Evolutionary conservation across 371 early-diverging fungal genomes (phyloP).

Genomic region (Entomophthora muscae): DNA sequence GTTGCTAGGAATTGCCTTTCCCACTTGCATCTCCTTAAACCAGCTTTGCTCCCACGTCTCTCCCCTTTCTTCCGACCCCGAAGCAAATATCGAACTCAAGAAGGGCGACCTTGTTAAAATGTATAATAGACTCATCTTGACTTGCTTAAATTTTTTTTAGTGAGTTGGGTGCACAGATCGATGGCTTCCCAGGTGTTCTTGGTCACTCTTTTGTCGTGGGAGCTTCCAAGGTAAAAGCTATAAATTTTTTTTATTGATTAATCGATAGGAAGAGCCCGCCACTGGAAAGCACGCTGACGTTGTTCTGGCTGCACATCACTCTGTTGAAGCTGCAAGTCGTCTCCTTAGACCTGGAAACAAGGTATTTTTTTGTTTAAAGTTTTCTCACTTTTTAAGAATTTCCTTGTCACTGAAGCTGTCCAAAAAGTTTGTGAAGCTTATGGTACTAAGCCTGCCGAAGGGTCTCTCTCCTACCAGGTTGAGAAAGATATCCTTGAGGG

Average conservation of each 20-base stretch:
- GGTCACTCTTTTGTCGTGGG: conserved; percentile 85
- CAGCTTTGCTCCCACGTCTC: conserved; percentile 70
- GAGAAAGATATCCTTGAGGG: conserved; percentile 76
- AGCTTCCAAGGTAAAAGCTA: conserved; percentile 25
- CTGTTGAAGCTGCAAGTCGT: conserved; percentile 64
- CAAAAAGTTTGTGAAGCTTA: conserved; percentile 62
- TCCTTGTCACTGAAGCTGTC: conserved; percentile 63
- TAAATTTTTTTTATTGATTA: not conserved
- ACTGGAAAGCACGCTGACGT: conserved; percentile 81
- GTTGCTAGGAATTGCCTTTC: conserved; percentile 62
- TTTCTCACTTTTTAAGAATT: conserved; percentile 24
- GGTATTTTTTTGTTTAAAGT: conserved; percentile 13
- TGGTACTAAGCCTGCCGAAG: conserved; percentile 75
- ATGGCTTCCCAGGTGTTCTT: conserved; percentile 75
- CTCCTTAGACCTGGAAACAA: conserved; percentile 74
- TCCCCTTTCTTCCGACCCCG: conserved; percentile 45
- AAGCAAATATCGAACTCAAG: conserved; percentile 34
- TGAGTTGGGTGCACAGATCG: conserved; percentile 89
- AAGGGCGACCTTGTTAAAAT: conserved; percentile 81
- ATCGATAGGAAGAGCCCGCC: conserved; percentile 48
- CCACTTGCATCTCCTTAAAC: conserved; percentile 74
- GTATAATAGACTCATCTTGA: conserved; percentile 31
- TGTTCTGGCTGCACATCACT: conserved; percentile 70
- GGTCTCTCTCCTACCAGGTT: conserved; percentile 79
- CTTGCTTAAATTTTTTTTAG: too few species aligned